phyloP scores from a whole-genome alignment of 371 early-diverging fungal species.

The Apophysomyces elegans region DNA sequence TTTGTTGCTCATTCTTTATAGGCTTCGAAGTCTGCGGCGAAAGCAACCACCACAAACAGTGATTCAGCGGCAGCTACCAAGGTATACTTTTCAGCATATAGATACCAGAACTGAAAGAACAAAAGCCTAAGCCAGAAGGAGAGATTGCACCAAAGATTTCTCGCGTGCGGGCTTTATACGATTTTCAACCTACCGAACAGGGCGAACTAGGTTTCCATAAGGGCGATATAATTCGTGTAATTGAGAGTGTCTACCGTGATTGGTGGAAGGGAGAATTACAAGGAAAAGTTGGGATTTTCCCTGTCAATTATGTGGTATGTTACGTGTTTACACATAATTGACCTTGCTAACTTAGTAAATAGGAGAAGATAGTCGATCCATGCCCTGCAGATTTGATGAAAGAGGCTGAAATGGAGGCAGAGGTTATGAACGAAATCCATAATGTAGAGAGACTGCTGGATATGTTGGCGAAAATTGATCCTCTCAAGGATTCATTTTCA shows the following conservation, averaged over 20 bases:
- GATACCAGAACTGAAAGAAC: not conserved
- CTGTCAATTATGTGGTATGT: conserved; percentile 84
- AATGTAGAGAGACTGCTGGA: conserved; percentile 82
- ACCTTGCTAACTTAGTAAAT: not conserved
- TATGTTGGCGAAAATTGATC: conserved; percentile 77
- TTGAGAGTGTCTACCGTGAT: conserved; percentile 85
- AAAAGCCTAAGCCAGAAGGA: conserved; percentile 14
- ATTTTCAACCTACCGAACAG: conserved; percentile 80
- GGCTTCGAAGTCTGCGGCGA: conserved; percentile 14
- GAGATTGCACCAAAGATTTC: conserved; percentile 55
- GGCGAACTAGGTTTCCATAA: conserved; percentile 83
- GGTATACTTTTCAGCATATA: conserved; percentile 3
- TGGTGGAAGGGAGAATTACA: conserved; percentile 91
- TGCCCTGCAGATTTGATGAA: conserved; percentile 59
- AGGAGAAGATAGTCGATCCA: conserved; percentile 64
- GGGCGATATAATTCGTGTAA: conserved; percentile 81
- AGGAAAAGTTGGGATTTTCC: conserved; percentile 84
- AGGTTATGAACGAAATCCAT: conserved; percentile 72
- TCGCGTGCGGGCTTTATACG: conserved; percentile 83
- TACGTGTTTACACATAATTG: not conserved
- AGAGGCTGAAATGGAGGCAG: conserved; percentile 70
- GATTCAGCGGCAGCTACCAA: conserved; percentile 13
- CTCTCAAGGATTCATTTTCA: conserved; percentile 79
- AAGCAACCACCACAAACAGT: conserved; percentile 16
- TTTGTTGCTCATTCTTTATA: conserved; percentile 19